Evolutionary conservation across 2,329 filamentous ascomycete species (phyloP).

Genomic region (Clonostachys rosea): DNA sequence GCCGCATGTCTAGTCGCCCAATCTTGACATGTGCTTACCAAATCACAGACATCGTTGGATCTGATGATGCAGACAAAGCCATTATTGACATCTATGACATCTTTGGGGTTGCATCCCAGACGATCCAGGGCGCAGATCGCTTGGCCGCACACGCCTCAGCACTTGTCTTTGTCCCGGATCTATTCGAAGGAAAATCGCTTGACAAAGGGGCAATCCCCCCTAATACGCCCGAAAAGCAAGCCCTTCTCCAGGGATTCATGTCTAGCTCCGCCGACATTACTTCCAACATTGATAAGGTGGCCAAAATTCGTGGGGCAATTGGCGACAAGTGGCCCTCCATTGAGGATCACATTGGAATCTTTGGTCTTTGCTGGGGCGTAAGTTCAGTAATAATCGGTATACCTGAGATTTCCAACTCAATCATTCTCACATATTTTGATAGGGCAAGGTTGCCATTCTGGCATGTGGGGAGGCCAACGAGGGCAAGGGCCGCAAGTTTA

Average conservation of each 20-base stretch:
- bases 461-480: conserved; percentile 26
- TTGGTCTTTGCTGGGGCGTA: conserved; percentile 46
- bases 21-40: neutral
- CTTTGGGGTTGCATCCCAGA: conserved; percentile 38
- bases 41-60: conserved; percentile 25
- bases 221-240: conserved; percentile 37
- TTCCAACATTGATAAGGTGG: neutral
- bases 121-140: conserved; percentile 41
- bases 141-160: conserved; percentile 26
- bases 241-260: conserved; percentile 22
- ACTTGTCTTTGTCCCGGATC: conserved; percentile 33
- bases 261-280: conserved; percentile 5
- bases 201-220: conserved; percentile 25
- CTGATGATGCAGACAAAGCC: conserved; percentile 23
- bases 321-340: conserved; percentile 24
- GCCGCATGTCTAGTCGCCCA: neutral
- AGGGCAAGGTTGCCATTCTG: conserved; percentile 31
- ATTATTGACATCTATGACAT: conserved; percentile 42
- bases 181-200: conserved; percentile 28
- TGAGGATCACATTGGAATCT: conserved; percentile 31
- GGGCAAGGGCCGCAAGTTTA: conserved; percentile 26
- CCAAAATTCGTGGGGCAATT: conserved; percentile 1
- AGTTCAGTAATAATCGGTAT: neutral
- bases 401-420: neutral
- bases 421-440: neutral